These are phyloP conservation scores for Sphenostylis stenocarpa DNA, from an alignment of 306 rosid species.

Conservation along the genomic window DNA sequence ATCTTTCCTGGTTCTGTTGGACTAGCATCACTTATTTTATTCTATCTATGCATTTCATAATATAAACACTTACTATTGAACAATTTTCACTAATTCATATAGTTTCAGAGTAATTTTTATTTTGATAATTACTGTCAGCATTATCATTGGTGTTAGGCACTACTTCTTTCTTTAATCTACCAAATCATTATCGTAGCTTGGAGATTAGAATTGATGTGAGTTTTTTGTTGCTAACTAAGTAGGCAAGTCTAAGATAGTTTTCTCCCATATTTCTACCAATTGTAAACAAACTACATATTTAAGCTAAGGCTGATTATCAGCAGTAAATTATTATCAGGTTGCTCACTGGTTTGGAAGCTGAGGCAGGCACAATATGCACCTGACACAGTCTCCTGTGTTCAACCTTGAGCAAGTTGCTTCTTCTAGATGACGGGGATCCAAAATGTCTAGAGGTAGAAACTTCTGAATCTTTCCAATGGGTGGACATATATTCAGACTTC, in stretches of 20 bases:
- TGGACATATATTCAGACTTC: constrained; percentile 1
- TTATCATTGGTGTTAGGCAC: not conserved
- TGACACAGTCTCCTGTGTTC: no score
- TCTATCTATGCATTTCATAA: not conserved
- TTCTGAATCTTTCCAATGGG: not conserved
- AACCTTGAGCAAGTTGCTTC: not conserved
- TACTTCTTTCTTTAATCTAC: not conserved
- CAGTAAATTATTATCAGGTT: not conserved
- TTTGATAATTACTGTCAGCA: not conserved
- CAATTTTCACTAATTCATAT: not conserved
- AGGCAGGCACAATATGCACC: no score
- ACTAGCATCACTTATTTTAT: not conserved
- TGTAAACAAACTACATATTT: not conserved
- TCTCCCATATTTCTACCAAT: not conserved
- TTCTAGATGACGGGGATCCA: constrained; percentile 12
- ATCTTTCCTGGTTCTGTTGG: not conserved
- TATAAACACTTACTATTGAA: not conserved
- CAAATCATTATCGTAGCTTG: not conserved
- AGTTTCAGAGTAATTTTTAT: not conserved
- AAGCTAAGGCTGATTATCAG: constrained; percentile 1
- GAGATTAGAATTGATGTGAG: not conserved
- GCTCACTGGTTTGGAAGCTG: not conserved
- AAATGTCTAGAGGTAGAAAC: not conserved
- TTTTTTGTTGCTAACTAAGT: not conserved
- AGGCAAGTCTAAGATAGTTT: not conserved